These are phyloP conservation scores for Stemphylium beticola DNA, from an alignment of 2,329 filamentous ascomycete genomes.

Conservation along the genomic window DNA sequence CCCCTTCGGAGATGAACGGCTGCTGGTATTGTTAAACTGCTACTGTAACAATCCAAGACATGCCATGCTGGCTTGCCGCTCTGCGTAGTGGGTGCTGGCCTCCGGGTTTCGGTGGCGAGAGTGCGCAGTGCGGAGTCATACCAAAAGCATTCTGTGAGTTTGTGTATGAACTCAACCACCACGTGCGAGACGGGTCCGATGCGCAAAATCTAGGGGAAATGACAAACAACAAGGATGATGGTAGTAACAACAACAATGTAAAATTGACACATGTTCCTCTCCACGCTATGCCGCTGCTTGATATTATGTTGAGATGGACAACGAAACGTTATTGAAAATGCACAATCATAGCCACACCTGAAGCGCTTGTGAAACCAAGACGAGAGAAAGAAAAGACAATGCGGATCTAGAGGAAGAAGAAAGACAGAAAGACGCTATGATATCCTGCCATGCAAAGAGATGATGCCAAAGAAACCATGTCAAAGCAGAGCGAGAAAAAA, in stretches of 20 bases:
- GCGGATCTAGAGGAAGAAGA: conserved; percentile 23
- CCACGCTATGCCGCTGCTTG: conserved; percentile 28
- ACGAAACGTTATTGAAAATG: conserved; percentile 28
- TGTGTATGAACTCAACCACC: not conserved
- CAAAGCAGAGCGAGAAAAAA: conserved; percentile 25
- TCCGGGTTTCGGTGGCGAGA: conserved; percentile 19
- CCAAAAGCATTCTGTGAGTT: conserved; percentile 18
- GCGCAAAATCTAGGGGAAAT: too few relatives aligned
- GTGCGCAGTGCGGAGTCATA: conserved; percentile 25
- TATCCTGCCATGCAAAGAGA: conserved; percentile 24
- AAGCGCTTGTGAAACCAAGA: conserved; percentile 20
- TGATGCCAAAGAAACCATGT: conserved; percentile 26
- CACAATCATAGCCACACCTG: conserved; percentile 29
- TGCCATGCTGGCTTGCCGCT: conserved; percentile 17
- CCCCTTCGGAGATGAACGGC: conserved; percentile 16
- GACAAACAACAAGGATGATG: not conserved
- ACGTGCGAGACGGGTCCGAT: too few relatives aligned
- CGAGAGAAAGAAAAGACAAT: conserved; percentile 20
- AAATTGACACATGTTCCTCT: conserved; percentile 26
- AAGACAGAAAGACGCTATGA: conserved; percentile 35
- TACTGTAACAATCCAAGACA: conserved; percentile 15
- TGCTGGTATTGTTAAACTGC: not conserved
- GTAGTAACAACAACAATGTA: conserved; percentile 19
- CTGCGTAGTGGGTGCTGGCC: not conserved
- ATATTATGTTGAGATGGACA: conserved; percentile 12